Percentiles rank a stretch among this genome's conserved stretches.
These are phyloP conservation scores for Aquilaria agallochum DNA, from an alignment of 441 rosid species.

Conservation along the genomic window DNA sequence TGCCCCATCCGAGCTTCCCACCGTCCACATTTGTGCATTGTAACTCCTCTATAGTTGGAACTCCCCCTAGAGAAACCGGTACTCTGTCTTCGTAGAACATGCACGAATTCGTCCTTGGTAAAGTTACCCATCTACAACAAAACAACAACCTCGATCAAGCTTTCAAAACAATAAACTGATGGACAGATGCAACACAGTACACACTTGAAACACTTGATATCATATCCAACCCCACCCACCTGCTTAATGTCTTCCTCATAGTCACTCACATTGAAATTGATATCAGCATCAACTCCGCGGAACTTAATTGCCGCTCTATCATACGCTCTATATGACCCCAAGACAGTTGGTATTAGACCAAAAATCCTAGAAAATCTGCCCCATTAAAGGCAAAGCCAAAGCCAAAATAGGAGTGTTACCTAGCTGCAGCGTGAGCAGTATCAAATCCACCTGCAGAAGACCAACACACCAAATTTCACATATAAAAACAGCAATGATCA, in stretches of 20 bases:
- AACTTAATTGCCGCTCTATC: slow-evolving; percentile 97
- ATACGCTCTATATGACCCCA: slow-evolving; percentile 61
- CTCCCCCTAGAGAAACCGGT: slow-evolving; percentile 84
- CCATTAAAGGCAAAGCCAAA: neutral
- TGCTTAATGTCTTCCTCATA: slow-evolving; percentile 74
- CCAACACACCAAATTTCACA: slow-evolving; percentile 12
- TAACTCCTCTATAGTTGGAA: slow-evolving; percentile 84
- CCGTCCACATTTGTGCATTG: slow-evolving; percentile 88
- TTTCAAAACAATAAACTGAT: neutral
- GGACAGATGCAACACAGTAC: neutral
- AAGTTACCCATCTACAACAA: slow-evolving; percentile 54
- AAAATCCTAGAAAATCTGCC: neutral
- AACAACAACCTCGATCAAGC: neutral
- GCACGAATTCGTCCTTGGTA: slow-evolving; percentile 86
- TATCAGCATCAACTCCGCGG: slow-evolving; percentile 87
- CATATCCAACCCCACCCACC: slow-evolving; percentile 45
- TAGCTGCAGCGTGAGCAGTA: slow-evolving; percentile 91
- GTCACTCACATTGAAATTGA: slow-evolving; percentile 65
- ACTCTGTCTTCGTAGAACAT: slow-evolving; percentile 76
- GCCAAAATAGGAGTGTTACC: slow-evolving; percentile 30
- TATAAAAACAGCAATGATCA: slow-evolving; percentile 1
- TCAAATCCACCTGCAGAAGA: slow-evolving; percentile 74
- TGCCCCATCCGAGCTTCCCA: slow-evolving; percentile 99
- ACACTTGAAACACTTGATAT: no score
- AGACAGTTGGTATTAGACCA: slow-evolving; percentile 5